Evolutionary conservation across 202 grass and related monocot species (phyloP), one percentile per base, ranked within the genome.

Genomic region (Brachypodium distachyon): DNA sequence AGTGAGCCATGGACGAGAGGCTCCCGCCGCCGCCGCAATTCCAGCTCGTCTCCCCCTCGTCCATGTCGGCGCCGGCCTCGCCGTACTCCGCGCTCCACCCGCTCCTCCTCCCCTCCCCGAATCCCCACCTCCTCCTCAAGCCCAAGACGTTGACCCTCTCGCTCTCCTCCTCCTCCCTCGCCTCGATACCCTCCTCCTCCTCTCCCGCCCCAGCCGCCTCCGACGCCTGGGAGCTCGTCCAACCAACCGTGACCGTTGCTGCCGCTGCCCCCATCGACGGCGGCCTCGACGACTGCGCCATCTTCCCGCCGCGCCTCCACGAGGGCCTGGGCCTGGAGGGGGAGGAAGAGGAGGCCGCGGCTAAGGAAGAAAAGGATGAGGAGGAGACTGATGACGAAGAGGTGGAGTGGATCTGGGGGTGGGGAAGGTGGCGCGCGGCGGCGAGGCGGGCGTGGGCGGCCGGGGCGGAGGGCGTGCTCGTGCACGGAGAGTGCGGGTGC

Each of bases 231-330:
- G 79, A 73, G 19, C 19, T 87, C 49, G 59, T 78, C 9, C 32
- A 43, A 22, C 38, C 55, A 17, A 27, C 79, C 5, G n/a, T 69
- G 0, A 16, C 33, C 36, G 51, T 69, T 1, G 12, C 14, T 21
- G 9, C 49, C 0, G 21, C 60, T 3, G 23, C 74, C 21, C 50
- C 76, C 41, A 67, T 14, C 25, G 78, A 70, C 74, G 69, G 64
- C 3, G 28, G 22, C 48, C 53, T 80, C 9, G 90, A 89, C 37
- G 90, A 93, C 53, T 84, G 73, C 87, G 74, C 68, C 77, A 71
- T 93, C 81, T 93, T 93, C 73, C 90, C 90, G 18, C 90, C 90
- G 9, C 71, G 73, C 28, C 73, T 87, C 48, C 90, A 93, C 77
- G 90, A 93, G 77, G 90, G 90, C 26, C 87, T 89, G 67, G 79